Evolutionary conservation across 2,329 filamentous ascomycete genomes (phyloP), one percentile per base, ranked within the genome.

Genomic region (Aureobasidium vineae): DNA sequence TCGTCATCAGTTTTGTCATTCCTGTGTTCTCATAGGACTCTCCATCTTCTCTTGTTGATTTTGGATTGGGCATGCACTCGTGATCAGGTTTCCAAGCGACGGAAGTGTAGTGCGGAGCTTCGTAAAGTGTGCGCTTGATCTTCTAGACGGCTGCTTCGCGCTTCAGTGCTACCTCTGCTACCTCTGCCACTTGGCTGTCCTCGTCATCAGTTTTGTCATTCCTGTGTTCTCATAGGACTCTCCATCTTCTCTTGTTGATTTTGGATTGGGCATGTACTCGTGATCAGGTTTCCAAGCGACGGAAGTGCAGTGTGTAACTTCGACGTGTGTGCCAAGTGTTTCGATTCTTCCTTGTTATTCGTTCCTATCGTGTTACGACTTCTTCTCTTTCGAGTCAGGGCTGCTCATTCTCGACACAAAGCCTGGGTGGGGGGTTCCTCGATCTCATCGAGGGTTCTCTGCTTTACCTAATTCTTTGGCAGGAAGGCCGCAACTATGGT

Each of bases 351-450:
- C 38, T 53, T 64, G 21, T 26, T 36, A 36, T 45, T 36, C 13
- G 19, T 41, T 52, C 31, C 6, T 8, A 41, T 41, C 60, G 16
- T 41, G 16, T 41, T 41, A n/a, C 40, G 16, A 16, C 26, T 63
- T 15, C 33, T 41, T 63, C 13, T 21, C 1, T 26, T 47, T 21
- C 61, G 61, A 64, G 61, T 21, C 49, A 64, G 61, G 49, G 49
- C 61, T 64, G 49, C 61, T 64, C 49, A 53, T 64, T 45, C 16
- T 54, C 49, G 38, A n/a, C 19, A 21, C 26, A 54, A 64, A 64
- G 61, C 61, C 47, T 47, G 60, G 60, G 60, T 53, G 47, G 60
- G 60, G 60, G 60, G 60, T 63, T 63, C 47, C 19, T 63, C 36
- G 47, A 53, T 63, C 15, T n/a, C 43, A 13, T 31, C 52, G 33